Evolutionary conservation across 495 filamentous ascomycete species (phyloP), one percentile per base, ranked within the genome.

Genomic region (Neurospora intermedia): DNA sequence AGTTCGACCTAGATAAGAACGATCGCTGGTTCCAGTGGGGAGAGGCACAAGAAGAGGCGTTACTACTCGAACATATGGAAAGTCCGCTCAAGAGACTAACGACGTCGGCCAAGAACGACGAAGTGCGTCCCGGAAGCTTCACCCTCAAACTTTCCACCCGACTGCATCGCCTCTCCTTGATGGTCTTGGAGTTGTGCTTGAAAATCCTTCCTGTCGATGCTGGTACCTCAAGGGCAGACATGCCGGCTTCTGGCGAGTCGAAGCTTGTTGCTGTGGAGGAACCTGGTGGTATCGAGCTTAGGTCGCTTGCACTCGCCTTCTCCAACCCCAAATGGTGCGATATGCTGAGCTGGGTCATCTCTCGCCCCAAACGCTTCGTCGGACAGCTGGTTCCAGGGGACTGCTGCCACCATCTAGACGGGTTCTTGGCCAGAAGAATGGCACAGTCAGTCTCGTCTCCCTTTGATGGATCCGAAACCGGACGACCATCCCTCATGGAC

Each of bases 31-130:
- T 75, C 45, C 62, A 43, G 2, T 46, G 40, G 4, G 71, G 69
- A 20, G 66, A 75, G 7, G 62, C 69, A 59, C 59, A 72, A 8
- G 62, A 70, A 45, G 74, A 75, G 8, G 66, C 54, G 27, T 31
- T 62, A 18, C 69, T 3, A 20, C 74, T 71, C 31, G 72, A 75
- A 13, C 72, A 70, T 15, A 75, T 73, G 10, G 74, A 75, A 18
- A 75, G 59, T 11, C 74, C 74, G 41, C 70, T 69, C 41, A 76
- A 13, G 43, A 76, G n/a, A 59, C 72, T 70, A 2, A 70, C 72
- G 23, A 66, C 72, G 13, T 74, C 74, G 6, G 74, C 69, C 20
- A 76, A 45, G 62, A 76, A 76, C 10, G 74, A 76, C 11, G 74
- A 74, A 13, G 74, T 73, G 23, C 70, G 69, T 70, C 74, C 73